Evolutionary conservation across 345 rosid species (phyloP).

Genomic region (Excoecaria cochinchinensis): DNA sequence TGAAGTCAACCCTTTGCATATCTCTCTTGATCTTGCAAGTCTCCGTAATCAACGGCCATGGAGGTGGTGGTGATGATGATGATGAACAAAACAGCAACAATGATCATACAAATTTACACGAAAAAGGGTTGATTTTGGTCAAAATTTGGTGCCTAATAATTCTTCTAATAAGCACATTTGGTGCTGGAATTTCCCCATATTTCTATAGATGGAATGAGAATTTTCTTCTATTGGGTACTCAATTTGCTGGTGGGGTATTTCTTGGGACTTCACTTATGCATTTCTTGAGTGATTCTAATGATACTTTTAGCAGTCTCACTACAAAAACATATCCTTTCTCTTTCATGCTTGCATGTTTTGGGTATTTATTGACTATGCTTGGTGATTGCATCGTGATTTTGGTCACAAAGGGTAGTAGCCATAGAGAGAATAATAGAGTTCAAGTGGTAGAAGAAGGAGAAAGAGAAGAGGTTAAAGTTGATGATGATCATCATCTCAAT

Average conservation of each 20-base stretch:
- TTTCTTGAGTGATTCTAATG: slow-evolving; percentile 72
- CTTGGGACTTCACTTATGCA: slow-evolving; percentile 68
- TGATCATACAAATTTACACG: slow-evolving; percentile 28
- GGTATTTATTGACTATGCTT: slow-evolving; percentile 78
- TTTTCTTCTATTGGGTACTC: slow-evolving; percentile 74
- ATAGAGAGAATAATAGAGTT: slow-evolving; percentile 19
- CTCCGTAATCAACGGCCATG: slow-evolving; percentile 42
- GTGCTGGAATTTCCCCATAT: slow-evolving; percentile 71
- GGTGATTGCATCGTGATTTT: slow-evolving; percentile 56
- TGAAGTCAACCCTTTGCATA: slow-evolving; percentile 44
- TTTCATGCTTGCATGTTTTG: slow-evolving; percentile 66
- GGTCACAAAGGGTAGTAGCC: slow-evolving; percentile 24
- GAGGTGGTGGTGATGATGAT: slow-evolving; percentile 34
- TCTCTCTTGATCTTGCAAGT: slow-evolving; percentile 36
- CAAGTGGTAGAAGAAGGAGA: slow-evolving; percentile 35
- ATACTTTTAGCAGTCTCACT: slow-evolving; percentile 49
- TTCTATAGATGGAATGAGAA: slow-evolving; percentile 70
- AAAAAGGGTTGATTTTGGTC: slow-evolving; percentile 49
- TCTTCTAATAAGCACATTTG: slow-evolving; percentile 60
- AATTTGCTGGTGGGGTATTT: slow-evolving; percentile 79
- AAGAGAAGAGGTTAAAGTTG: slow-evolving; percentile 14
- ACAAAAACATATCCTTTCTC: slow-evolving; percentile 65
- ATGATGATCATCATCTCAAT: neutral
- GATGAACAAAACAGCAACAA: slow-evolving; percentile 4
- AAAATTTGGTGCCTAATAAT: slow-evolving; percentile 75